A percentile compares a stretch with the other conserved stretches of the same genome.
These are phyloP conservation scores for Fagus sylvatica DNA, from an alignment of 306 rosid species.

Conservation along the genomic window DNA sequence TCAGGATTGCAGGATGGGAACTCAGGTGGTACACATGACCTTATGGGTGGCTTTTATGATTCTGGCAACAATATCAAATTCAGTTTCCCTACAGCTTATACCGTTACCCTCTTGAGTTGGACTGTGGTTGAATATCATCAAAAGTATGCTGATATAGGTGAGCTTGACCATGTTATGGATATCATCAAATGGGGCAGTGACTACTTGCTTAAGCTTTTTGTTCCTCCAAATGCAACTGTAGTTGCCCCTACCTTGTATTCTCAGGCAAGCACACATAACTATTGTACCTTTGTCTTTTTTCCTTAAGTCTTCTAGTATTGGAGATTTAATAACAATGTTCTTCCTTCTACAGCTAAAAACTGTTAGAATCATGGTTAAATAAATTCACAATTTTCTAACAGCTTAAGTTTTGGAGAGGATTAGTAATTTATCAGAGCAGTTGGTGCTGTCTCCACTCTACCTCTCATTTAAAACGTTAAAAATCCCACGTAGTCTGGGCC, in stretches of 20 bases:
- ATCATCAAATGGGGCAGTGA: conserved; percentile 87
- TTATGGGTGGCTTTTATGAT: conserved; percentile 85
- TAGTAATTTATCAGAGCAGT: too few species aligned
- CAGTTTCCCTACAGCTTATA: conserved; percentile 80
- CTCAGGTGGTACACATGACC: conserved; percentile 30
- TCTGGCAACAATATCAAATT: conserved; percentile 85
- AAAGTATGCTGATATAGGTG: conserved; percentile 60
- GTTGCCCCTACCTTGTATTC: conserved; percentile 55
- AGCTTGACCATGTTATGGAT: conserved; percentile 77
- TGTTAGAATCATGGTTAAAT: too few species aligned
- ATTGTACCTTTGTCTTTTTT: conserved; percentile 6
- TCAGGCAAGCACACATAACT: conserved; percentile 47
- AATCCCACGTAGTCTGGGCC: too few species aligned
- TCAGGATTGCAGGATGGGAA: conserved; percentile 73
- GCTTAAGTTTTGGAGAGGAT: too few species aligned
- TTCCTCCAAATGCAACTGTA: conserved; percentile 40
- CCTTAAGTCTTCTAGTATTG: background rate
- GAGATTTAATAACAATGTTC: background rate
- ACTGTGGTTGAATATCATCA: conserved; percentile 68
- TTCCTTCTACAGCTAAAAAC: background rate
- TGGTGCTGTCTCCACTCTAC: too few species aligned
- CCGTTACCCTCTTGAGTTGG: conserved; percentile 83
- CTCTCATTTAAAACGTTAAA: too few species aligned
- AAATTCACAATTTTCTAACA: too few species aligned
- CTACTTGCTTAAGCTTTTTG: conserved; percentile 64